Evolutionary conservation across 2,329 filamentous ascomycete species (phyloP).

Genomic region (Hypoxylon sp.): DNA sequence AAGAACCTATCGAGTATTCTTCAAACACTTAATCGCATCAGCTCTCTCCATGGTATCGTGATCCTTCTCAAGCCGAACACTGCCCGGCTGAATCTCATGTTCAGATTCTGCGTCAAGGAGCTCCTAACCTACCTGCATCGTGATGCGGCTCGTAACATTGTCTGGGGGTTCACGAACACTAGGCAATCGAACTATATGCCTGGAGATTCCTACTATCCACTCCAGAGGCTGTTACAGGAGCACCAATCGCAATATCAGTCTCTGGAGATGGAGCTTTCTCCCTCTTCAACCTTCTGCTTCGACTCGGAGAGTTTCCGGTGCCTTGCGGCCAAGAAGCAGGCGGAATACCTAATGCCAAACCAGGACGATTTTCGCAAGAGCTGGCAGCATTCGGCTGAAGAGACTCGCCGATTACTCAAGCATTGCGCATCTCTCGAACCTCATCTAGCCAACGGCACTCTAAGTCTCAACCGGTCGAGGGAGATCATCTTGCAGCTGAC

Average conservation of each 20-base stretch:
- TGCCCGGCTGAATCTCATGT: conserved; percentile 48
- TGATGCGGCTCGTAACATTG: conserved; percentile 50
- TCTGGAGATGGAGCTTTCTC: conserved; percentile 43
- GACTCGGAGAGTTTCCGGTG: conserved; percentile 55
- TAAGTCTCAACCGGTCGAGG: conserved; percentile 50
- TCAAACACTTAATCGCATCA: conserved; percentile 44
- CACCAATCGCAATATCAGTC: conserved; percentile 44
- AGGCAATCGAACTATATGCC: conserved; percentile 52
- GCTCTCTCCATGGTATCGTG: conserved; percentile 51
- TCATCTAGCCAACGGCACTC: conserved; percentile 48
- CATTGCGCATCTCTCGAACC: conserved; percentile 43
- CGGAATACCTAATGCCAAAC: conserved; percentile 18
- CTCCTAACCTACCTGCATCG: conserved; percentile 51
- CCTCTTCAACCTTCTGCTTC: conserved; percentile 50
- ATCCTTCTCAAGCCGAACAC: conserved; percentile 54
- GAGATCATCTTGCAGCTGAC: conserved; percentile 49
- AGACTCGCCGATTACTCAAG: conserved; percentile 45
- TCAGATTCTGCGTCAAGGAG: conserved; percentile 52
- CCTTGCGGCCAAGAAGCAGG: conserved; percentile 49
- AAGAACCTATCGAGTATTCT: conserved; percentile 53
- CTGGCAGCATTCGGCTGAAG: conserved; percentile 48
- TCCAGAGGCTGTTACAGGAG: conserved; percentile 43
- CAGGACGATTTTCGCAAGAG: conserved; percentile 32
- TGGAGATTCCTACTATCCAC: conserved; percentile 50
- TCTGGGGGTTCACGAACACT: conserved; percentile 55